Evolutionary conservation across 2,329 filamentous ascomycete genomes (phyloP), one percentile per base, ranked within the genome.

Genomic region (Aspergillus chevalieri): DNA sequence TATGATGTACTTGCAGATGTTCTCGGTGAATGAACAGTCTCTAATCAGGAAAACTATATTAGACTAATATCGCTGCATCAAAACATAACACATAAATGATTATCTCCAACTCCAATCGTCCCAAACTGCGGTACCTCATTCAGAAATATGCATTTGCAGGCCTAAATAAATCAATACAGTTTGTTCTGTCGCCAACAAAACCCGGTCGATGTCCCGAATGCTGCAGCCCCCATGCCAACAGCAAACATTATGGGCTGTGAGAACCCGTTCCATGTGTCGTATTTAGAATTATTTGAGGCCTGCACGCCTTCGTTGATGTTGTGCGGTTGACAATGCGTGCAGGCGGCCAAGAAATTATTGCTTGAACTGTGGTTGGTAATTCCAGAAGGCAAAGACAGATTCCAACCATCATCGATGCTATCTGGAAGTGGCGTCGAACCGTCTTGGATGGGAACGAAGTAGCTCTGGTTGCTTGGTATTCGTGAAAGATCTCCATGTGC

Each of bases 181-280:
- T 49, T 57, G 38, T 55, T 56, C 33, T 47, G 53, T 33, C 54
- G 51, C 58, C 58, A 62, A 36, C 14, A n/a, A 57, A 62, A 62
- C 6, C 48, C 49, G 14, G 43, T 46, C 17, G 34, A 24, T 43
- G 30, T 21, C 44, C 17, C 34, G n/a, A 34, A 36, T 15, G 21
- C 6, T 8, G 17, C 24, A 21, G 41, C 10, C 6, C 26, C 8
- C 24, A 8, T 19, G 10, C 14, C 17, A 41, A 36, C 4, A 15
- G 33, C 12, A 10, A 8, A 10, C 26, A 10, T 28, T 10, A 15
- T 15, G 33, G 12, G 33, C 33, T 15, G 33, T 15, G 33, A 36
- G 14, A 15, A 36, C 26, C 26, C 26, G 7, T 28, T 28, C 26
- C 26, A 28, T 28, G 8, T 9, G 26, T 28, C 26, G 10, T 28